Conservation (phyloP, 345 rosid genomes). For the Sonneratia caseolaris region DNA sequence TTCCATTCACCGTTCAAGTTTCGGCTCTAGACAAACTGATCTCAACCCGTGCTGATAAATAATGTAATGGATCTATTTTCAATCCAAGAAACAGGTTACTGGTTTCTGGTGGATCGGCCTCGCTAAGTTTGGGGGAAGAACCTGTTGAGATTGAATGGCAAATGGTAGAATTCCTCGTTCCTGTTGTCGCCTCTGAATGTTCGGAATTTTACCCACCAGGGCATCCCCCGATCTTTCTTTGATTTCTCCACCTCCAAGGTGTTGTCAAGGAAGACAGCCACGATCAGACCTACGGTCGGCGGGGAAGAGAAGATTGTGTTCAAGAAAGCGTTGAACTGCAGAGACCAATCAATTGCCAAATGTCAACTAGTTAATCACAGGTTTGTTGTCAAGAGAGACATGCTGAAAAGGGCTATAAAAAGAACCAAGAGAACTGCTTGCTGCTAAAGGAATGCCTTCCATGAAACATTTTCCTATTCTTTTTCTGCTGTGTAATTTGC, state of each 20-base stretch:
- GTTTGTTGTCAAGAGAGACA: slow-evolving; percentile 1
- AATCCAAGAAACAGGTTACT: neutral
- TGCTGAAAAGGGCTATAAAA: no score
- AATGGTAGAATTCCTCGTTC: slow-evolving; percentile 84
- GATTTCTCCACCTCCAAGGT: slow-evolving; percentile 75
- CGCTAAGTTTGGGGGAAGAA: slow-evolving; percentile 80
- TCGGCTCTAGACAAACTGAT: neutral
- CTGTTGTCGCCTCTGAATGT: slow-evolving; percentile 84
- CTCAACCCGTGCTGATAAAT: neutral
- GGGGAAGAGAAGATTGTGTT: slow-evolving; percentile 88
- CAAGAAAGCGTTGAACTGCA: slow-evolving; percentile 76
- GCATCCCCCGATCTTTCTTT: slow-evolving; percentile 90
- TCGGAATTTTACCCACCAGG: slow-evolving; percentile 96
- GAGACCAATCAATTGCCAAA: neutral
- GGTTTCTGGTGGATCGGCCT: neutral
- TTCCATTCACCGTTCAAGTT: no score
- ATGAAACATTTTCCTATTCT: no score
- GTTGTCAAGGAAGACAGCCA: slow-evolving; percentile 73
- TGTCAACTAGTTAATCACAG: no score
- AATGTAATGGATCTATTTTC: neutral
- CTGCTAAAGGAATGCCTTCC: no score
- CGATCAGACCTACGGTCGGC: slow-evolving; percentile 61
- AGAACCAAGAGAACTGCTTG: no score
- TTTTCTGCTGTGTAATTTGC: no score
- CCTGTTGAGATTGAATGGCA: slow-evolving; percentile 92